These are phyloP conservation scores for Nicotiana sylvestris DNA, from an alignment of 257 asterid species.

Conservation along the genomic window DNA sequence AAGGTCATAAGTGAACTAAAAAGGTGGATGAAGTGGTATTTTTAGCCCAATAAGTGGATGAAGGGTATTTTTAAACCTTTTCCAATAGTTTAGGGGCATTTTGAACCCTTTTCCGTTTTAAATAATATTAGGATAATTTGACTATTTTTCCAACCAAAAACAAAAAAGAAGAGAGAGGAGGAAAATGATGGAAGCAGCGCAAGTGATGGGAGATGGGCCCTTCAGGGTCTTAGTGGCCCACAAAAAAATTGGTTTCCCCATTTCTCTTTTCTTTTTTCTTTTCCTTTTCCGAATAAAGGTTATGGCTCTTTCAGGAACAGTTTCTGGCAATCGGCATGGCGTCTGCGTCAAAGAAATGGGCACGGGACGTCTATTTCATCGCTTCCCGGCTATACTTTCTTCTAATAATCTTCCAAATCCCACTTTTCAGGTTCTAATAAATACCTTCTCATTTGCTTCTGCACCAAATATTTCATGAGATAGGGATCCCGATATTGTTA, in stretches of 20 bases:
- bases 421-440: constrained; percentile 56
- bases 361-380: constrained; percentile 30
- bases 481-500: background rate
- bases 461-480: background rate
- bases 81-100: too few species aligned
- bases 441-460: background rate
- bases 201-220: background rate
- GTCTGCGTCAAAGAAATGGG: constrained; percentile 49
- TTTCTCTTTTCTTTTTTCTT: background rate
- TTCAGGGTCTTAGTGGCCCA: background rate
- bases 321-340: constrained; percentile 31
- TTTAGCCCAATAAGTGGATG: too few species aligned
- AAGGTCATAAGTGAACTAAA: too few species aligned
- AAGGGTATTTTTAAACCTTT: too few species aligned
- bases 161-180: too few species aligned
- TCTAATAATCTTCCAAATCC: constrained; percentile 53
- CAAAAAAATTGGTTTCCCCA: background rate
- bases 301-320: background rate
- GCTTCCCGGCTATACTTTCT: constrained; percentile 48
- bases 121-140: too few species aligned
- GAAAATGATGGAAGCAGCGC: background rate
- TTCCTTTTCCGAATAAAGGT: background rate
- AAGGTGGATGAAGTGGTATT: too few species aligned
- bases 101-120: too few species aligned
- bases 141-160: too few species aligned